Evolutionary conservation across 345 rosid species (phyloP).

Genomic region (Salix suchowensis): DNA sequence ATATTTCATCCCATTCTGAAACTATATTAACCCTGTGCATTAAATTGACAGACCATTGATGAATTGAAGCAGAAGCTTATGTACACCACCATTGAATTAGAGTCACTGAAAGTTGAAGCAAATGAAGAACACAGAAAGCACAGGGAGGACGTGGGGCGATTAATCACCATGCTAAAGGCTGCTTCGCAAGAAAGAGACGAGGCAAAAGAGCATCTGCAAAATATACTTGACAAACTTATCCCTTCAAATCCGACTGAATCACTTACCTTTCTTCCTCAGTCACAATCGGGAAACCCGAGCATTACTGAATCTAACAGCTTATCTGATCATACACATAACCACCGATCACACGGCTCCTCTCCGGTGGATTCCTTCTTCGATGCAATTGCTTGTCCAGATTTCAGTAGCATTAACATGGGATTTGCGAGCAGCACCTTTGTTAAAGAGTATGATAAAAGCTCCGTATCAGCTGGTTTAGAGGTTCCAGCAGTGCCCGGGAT

Average conservation of each 20-base stretch:
- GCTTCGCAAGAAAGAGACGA: conserved; percentile 81
- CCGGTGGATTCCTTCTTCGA: conserved; percentile 70
- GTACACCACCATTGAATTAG: conserved; percentile 51
- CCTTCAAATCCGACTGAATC: conserved; percentile 19
- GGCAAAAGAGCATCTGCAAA: conserved; percentile 58
- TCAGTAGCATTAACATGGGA: conserved; percentile 42
- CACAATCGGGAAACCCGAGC: conserved; percentile 41
- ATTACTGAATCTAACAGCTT: conserved; percentile 70
- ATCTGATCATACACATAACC: conserved; percentile 39
- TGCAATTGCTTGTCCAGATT: conserved; percentile 64
- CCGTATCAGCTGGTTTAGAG: conserved; percentile 10
- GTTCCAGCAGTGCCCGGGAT: conserved; percentile 19
- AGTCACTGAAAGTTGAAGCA: conserved; percentile 55
- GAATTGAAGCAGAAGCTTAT: conserved; percentile 68
- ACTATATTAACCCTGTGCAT: conserved; percentile 1
- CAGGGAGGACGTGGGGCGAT: conserved; percentile 39
- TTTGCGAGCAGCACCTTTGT: conserved; percentile 20
- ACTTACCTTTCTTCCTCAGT: not conserved
- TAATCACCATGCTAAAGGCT: conserved; percentile 46
- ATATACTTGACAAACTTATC: conserved; percentile 38
- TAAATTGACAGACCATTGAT: conserved; percentile 49
- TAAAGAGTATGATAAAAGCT: conserved; percentile 20
- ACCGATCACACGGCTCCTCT: conserved; percentile 53
- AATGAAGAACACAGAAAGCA: conserved; percentile 48
- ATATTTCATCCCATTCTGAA: not conserved